Percentiles rank a stretch among this genome's conserved stretches.
phyloP scores from a whole-genome alignment of 495 filamentous ascomycete species.

The Hapsidospora chrysogenum region DNA sequence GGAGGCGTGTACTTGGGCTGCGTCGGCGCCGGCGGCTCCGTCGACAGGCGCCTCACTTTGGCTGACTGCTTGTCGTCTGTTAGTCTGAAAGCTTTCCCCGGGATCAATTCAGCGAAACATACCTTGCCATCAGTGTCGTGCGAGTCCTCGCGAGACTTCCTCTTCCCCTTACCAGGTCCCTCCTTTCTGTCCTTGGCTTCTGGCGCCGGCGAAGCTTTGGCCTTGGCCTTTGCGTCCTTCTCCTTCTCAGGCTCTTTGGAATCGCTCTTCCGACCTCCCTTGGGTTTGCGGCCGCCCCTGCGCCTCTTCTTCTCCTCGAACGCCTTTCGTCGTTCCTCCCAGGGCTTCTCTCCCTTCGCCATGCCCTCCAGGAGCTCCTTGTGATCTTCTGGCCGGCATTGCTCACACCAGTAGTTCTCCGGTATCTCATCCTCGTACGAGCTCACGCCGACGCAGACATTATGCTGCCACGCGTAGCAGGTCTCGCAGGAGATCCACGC shows the following conservation, averaged over 20 bases:
- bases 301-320: conserved; percentile 25
- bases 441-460: conserved; percentile 79
- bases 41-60: conserved; percentile 36
- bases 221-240: conserved; percentile 13
- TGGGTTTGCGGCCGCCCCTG: conserved; percentile 25
- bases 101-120: conserved; percentile 6
- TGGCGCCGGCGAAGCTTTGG: conserved; percentile 22
- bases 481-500: conserved; percentile 85
- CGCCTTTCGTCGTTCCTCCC: conserved; percentile 43
- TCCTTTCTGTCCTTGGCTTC: conserved; percentile 13
- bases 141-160: conserved; percentile 29
- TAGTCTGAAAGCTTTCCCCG: too few relatives aligned
- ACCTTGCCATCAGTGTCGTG: conserved; percentile 25
- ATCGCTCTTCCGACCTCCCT: conserved; percentile 24
- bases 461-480: conserved; percentile 91
- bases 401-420: conserved; percentile 74
- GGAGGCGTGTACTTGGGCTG: conserved; percentile 15
- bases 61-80: conserved; percentile 11
- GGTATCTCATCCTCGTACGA: conserved; percentile 59
- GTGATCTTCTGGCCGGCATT: conserved; percentile 73
- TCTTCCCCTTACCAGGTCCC: conserved; percentile 12
- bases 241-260: conserved; percentile 19
- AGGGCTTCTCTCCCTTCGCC: conserved; percentile 63
- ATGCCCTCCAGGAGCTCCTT: conserved; percentile 56
- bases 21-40: conserved; percentile 1